phyloP scores from a whole-genome alignment of 208 protist species.

The Trypanosoma cruzi region DNA sequence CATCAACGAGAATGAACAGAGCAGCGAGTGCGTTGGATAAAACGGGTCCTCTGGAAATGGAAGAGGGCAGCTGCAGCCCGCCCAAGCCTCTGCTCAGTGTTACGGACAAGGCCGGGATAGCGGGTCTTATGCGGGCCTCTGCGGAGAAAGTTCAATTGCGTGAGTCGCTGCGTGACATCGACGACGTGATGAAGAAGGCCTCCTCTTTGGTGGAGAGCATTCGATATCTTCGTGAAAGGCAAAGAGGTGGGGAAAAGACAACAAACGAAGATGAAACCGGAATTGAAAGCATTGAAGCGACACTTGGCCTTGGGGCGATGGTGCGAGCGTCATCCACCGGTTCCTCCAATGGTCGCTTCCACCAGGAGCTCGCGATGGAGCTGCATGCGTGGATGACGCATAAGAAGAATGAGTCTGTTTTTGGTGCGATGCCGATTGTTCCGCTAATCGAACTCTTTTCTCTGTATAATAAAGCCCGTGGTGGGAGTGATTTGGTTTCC shows the following conservation, averaged over 20 bases:
- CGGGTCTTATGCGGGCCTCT: conserved; percentile 67
- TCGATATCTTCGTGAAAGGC: conserved; percentile 51
- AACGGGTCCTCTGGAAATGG: background rate
- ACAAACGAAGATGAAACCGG: conserved; percentile 26
- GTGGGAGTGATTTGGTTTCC: conserved; percentile 69
- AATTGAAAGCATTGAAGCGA: conserved; percentile 87
- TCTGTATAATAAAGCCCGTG: conserved; percentile 84
- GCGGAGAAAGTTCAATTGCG: conserved; percentile 46
- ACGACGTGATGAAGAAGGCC: conserved; percentile 85
- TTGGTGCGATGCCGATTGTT: conserved; percentile 74
- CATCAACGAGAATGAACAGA: background rate
- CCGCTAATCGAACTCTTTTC: conserved; percentile 86
- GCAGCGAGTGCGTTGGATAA: background rate
- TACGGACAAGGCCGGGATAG: conserved; percentile 73
- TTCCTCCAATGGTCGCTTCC: conserved; percentile 32
- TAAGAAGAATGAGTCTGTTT: conserved; percentile 65
- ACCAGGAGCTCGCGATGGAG: conserved; percentile 65
- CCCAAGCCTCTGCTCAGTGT: conserved; percentile 17
- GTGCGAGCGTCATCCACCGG: conserved; percentile 29
- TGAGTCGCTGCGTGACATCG: conserved; percentile 74
- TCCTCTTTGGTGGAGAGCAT: conserved; percentile 76
- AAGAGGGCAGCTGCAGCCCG: background rate
- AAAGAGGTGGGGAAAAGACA: conserved; percentile 26
- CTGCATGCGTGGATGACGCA: conserved; percentile 87
- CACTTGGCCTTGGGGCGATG: conserved; percentile 71